Percentiles rank a stretch among this genome's conserved stretches.
These are phyloP conservation scores for Boletus sp. DNA, from an alignment of 1,284 basidiomycete genomes.

Conservation along the genomic window DNA sequence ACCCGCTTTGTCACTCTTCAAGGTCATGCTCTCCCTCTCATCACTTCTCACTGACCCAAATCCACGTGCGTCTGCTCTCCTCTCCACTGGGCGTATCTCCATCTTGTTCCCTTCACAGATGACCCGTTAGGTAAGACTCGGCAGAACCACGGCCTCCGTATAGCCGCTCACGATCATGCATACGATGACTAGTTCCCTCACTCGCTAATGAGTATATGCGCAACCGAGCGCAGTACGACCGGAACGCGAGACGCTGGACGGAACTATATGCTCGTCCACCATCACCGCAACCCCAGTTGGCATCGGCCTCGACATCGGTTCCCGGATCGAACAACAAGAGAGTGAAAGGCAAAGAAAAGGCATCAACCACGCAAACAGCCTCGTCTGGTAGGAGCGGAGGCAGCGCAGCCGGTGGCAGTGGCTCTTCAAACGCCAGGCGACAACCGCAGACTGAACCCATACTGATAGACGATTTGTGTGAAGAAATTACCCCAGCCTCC, in stretches of 20 bases:
- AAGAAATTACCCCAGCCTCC: conserved; percentile 28
- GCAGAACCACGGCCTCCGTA: neutral
- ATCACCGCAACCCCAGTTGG: conserved; percentile 4
- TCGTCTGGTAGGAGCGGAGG: conserved; percentile 7
- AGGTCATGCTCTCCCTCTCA: conserved; percentile 85
- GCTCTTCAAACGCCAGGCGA: conserved; percentile 14
- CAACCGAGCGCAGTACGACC: conserved; percentile 60
- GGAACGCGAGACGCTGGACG: conserved; percentile 52
- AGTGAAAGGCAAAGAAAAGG: conserved; percentile 44
- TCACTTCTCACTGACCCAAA: conserved; percentile 89
- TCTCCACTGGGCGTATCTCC: neutral
- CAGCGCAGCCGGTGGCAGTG: neutral
- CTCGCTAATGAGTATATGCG: conserved; percentile 71
- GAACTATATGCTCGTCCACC: conserved; percentile 46
- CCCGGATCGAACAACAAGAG: conserved; percentile 16
- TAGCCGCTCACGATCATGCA: neutral
- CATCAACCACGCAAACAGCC: conserved; percentile 4
- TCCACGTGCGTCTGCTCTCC: conserved; percentile 57
- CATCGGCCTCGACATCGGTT: conserved; percentile 2
- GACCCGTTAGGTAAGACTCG: conserved; percentile 61
- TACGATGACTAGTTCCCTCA: conserved; percentile 52
- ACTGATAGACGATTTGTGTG: conserved; percentile 51
- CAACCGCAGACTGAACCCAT: conserved; percentile 36
- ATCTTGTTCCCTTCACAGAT: conserved; percentile 40
- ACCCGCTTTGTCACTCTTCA: conserved; percentile 86